Evolutionary conservation across 192 early-diverging fungal genomes (phyloP), one percentile per base, ranked within the genome.

Genomic region (Gamsiella multidivaricata): DNA sequence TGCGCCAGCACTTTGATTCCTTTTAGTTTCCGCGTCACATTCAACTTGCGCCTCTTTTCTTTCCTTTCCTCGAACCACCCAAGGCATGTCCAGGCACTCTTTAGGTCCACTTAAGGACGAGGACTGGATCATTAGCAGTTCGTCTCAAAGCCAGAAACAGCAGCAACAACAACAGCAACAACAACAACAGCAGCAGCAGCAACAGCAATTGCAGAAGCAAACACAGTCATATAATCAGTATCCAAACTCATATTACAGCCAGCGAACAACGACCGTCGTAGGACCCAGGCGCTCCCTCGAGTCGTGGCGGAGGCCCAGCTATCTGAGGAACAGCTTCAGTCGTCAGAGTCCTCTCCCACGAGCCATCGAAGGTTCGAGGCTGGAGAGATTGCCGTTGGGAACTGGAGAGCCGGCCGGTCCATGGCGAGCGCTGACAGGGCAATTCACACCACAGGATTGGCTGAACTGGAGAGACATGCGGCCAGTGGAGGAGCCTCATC

Each of bases 81-180:
- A 25, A 23, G 1, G 18, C 42, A 61, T 61, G 46, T 61, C 47
- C 5, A 37, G 41, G 37, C 17, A 17, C 55, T 17, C 14, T n/a
- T 55, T 55, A 36, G 11, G 15, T 37, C 57, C 57, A 2, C 57
- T 66, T 42, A 17, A 23, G 22, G 65, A 67, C 65, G 43, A 56
- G 0, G 65, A 57, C 32, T 67, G 65, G 65, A 34, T 57, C 15
- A 36, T 23, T 15, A 31, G 20, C 41, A 3, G 37, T 2, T 18
- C 64, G 2, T 25, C 42, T 5, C 33, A 18, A 36, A 2, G 14
- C 20, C 54, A 20, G 3, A 23, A 25, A 26, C 23, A 17, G 14
- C 51, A 36, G 14, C 42, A 28, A 9, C 41, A 56, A 9, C 39
- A 57, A 28, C 32, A 31, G 15, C 39, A 42, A 41, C 55, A 69